phyloP scores from a whole-genome alignment of 345 rosid genomes.

The Salix dunnii region DNA sequence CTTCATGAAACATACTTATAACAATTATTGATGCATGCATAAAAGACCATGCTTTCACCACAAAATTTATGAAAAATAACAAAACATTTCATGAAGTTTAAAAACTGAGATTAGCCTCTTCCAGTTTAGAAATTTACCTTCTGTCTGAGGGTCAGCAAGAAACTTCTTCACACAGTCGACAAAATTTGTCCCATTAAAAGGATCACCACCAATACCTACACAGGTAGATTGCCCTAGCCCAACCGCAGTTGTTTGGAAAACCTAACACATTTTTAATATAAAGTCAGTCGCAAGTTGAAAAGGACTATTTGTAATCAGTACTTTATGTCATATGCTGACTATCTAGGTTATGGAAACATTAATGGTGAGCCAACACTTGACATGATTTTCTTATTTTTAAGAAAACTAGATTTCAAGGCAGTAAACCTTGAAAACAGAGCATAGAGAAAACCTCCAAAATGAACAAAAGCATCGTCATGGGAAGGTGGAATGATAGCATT shows the following conservation, averaged over 20 bases:
- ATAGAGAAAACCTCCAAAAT: background rate
- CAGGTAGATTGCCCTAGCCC: slow-evolving; percentile 95
- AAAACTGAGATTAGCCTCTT: background rate
- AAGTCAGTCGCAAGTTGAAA: too few relatives aligned
- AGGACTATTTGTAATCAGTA: background rate
- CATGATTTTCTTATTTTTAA: background rate
- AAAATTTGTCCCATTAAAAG: slow-evolving; percentile 97
- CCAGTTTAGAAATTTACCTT: slow-evolving; percentile 45
- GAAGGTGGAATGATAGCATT: too few relatives aligned
- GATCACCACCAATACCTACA: slow-evolving; percentile 96
- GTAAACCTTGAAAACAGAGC: too few relatives aligned
- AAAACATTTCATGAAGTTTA: background rate
- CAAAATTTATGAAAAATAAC: too few relatives aligned
- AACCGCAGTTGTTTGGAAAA: slow-evolving; percentile 92
- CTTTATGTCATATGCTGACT: background rate
- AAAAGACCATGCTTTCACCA: too few relatives aligned
- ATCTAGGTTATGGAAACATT: background rate
- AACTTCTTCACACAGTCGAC: slow-evolving; percentile 85
- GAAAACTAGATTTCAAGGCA: too few relatives aligned
- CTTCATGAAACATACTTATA: too few relatives aligned
- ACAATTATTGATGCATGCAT: too few relatives aligned
- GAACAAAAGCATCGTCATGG: background rate
- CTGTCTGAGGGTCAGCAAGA: slow-evolving; percentile 86
- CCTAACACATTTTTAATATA: slow-evolving; percentile 33
- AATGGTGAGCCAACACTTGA: background rate